Percentiles rank a stretch among this genome's conserved stretches.
These are phyloP conservation scores for Trichoderma gamsii DNA, from an alignment of 495 filamentous ascomycete species.

Conservation along the genomic window DNA sequence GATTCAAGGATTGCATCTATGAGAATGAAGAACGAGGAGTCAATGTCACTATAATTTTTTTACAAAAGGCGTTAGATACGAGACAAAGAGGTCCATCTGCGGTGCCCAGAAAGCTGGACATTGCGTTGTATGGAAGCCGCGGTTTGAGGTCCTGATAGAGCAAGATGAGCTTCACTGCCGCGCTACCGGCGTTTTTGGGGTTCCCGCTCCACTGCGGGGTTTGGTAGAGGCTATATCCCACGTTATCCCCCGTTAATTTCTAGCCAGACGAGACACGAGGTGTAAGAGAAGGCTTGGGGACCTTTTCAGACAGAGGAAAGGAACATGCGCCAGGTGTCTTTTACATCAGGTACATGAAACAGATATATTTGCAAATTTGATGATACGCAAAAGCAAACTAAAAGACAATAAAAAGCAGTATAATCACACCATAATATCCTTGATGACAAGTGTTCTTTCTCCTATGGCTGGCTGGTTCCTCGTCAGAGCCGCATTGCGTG, in stretches of 20 bases:
- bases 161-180: neutral
- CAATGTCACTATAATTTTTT: neutral
- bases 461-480: too few species aligned
- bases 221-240: neutral
- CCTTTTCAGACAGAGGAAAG: neutral
- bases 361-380: too few species aligned
- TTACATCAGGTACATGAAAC: too few species aligned
- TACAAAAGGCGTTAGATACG: neutral
- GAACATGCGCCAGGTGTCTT: neutral
- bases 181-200: neutral
- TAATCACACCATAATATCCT: neutral
- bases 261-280: neutral
- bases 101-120: neutral
- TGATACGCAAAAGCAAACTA: too few species aligned
- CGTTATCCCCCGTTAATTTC: slow-evolving; percentile 2
- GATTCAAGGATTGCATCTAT: neutral
- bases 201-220: slow-evolving; percentile 10
- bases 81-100: neutral
- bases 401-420: too few species aligned
- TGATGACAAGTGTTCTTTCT: neutral
- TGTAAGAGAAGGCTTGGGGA: neutral
- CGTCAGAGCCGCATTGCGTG: too few species aligned
- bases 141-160: neutral
- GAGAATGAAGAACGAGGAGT: neutral
- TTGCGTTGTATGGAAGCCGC: too few species aligned